A percentile compares a stretch with the other conserved stretches of the same genome.
phyloP scores from a whole-genome alignment of 2,329 filamentous ascomycete genomes.

The Xylariaceae sp. region DNA sequence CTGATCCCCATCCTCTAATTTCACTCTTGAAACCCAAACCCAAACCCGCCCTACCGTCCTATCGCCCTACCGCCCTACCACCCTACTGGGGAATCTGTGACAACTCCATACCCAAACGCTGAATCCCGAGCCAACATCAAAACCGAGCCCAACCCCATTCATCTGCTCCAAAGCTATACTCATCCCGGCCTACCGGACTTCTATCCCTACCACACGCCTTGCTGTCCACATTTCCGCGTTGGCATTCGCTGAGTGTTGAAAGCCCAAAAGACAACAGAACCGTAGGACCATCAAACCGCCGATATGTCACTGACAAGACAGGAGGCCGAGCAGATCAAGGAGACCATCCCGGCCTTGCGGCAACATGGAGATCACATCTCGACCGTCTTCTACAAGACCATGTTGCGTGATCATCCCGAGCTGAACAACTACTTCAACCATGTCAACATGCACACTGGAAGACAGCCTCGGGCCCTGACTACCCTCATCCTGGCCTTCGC shows the following conservation, averaged over 20 bases:
- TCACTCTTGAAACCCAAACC: not conserved
- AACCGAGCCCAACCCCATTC: not conserved
- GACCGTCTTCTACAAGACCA: constrained; percentile 64
- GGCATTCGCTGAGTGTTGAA: not conserved
- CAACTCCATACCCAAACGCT: too few species aligned
- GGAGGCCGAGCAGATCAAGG: constrained; percentile 61
- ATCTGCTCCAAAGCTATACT: not conserved
- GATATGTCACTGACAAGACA: constrained; percentile 39
- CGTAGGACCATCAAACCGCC: not conserved
- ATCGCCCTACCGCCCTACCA: not conserved
- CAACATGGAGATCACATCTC: constrained; percentile 65
- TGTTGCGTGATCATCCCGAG: constrained; percentile 59
- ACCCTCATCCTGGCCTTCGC: constrained; percentile 65
- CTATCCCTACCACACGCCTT: too few species aligned
- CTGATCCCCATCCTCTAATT: not conserved
- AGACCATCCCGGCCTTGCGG: constrained; percentile 63
- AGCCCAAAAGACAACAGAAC: not conserved
- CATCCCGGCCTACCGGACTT: not conserved
- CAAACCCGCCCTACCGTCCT: not conserved
- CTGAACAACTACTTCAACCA: constrained; percentile 67
- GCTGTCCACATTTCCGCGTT: not conserved
- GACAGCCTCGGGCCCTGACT: constrained; percentile 58
- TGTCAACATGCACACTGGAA: constrained; percentile 56
- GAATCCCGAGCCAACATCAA: not conserved
- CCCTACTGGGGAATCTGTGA: too few species aligned